Base-by-base conservation (phyloP, 192 early-diverging fungal genomes). In the Allomyces macrogynus region DNA sequence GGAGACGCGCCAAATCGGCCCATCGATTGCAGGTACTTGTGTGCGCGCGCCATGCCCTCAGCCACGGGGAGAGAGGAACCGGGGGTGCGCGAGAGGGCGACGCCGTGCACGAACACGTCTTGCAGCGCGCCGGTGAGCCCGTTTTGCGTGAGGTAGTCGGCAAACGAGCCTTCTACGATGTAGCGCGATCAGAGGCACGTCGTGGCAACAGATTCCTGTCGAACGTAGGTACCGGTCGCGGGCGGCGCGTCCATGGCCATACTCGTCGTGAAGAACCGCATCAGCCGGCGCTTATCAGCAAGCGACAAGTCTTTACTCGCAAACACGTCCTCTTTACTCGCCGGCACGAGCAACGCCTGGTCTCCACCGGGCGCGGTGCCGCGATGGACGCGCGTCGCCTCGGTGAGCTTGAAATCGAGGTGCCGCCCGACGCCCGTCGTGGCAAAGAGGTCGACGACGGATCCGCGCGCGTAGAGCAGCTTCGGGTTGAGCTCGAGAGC, bases 311-410 rank as follows among this genome's bases (percentile, higher is more conserved):
- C 73, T 23, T 84, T 80, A 64, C 81, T 87, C 18, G 81, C 78
- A 80, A 97, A 97, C n/a, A 97, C 79, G 70, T 95, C 94, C 69
- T 92, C 92, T 71, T 93, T 95, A 61, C 87, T 86, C 23, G 84
- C 80, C 0, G 94, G 94, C 1, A 57, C 49, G 49, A 14, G 49
- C 12, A 57, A 3, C 12, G 49, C 20, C 16, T 57, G 12, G 49
- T 14, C 49, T 0, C 16, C 49, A 20, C 16, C 49, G 4, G 49
- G 49, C 4, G 12, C 49, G 1, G 16, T 4, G 14, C 66, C 65
- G 14, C 68, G 67, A 62, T 73, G 75, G 9, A 93, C 65, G 42
- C 78, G 85, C 10, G 83, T 84, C 11, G 76, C 71, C 62, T 91
- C 91, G 14, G 93, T 66, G 8, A 84, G 81, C 65, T 87, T 86